These are phyloP conservation scores for Chaetomiaceae sp. DNA, from an alignment of 2,329 filamentous ascomycete genomes.

Conservation along the genomic window DNA sequence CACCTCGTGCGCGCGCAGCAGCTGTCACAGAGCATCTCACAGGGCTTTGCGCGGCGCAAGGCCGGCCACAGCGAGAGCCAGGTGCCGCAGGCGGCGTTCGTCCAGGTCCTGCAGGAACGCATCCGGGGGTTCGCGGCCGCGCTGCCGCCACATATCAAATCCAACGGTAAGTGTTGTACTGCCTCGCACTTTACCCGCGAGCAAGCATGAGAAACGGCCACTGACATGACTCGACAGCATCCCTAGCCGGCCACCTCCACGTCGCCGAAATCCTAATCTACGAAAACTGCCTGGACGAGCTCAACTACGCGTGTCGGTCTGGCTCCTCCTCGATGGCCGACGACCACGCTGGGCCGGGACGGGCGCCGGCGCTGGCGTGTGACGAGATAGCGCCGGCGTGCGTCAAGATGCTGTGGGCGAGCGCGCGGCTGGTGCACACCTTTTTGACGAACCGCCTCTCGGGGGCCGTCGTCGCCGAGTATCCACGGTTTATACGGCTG, in stretches of 20 bases:
- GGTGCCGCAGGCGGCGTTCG: constrained; percentile 37
- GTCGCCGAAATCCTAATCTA: constrained; percentile 45
- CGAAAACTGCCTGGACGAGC: constrained; percentile 42
- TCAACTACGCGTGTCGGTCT: no score
- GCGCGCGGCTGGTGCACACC: constrained; percentile 36
- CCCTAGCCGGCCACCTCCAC: constrained; percentile 39
- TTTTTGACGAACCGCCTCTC: constrained; percentile 35
- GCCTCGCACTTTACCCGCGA: no score
- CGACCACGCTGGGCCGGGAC: no score
- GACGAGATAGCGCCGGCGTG: constrained; percentile 31
- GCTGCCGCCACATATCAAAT: constrained; percentile 33
- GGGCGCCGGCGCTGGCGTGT: no score
- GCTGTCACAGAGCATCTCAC: constrained; percentile 43
- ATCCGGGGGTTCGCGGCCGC: constrained; percentile 36
- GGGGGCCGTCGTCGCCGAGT: constrained; percentile 20
- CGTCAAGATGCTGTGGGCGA: constrained; percentile 43
- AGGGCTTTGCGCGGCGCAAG: constrained; percentile 34
- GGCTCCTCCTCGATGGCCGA: no score
- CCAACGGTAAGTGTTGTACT: constrained; percentile 26
- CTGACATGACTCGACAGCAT: constrained; percentile 22
- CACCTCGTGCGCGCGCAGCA: constrained; percentile 45
- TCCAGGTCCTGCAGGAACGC: constrained; percentile 42
- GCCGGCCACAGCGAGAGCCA: constrained; percentile 24
- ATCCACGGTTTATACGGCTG: constrained; percentile 40
- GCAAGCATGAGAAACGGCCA: not conserved